Conservation (phyloP, 1,284 basidiomycete species). For the Omphalotus olearius region DNA sequence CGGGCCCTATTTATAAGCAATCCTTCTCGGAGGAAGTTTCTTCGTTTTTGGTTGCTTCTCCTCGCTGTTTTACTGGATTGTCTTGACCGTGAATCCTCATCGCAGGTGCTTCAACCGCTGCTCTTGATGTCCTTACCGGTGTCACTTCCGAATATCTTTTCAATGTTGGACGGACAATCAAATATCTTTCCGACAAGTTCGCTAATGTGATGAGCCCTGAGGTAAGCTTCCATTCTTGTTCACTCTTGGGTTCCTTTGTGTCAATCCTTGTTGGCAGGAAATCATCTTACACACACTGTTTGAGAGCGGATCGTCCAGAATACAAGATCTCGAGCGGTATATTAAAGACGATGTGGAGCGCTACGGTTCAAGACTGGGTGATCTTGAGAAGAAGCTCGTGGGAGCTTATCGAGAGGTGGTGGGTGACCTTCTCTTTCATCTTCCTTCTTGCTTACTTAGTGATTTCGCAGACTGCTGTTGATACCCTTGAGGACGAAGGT, state of each 20-base stretch:
- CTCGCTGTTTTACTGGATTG: slow-evolving; percentile 9
- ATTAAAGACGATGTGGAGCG: slow-evolving; percentile 87
- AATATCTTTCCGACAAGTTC: slow-evolving; percentile 81
- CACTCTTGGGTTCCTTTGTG: slow-evolving; percentile 3
- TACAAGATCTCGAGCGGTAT: slow-evolving; percentile 81
- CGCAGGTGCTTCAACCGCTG: slow-evolving; percentile 58
- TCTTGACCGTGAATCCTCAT: neutral
- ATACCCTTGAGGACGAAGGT: slow-evolving; percentile 72
- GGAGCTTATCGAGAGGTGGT: slow-evolving; percentile 80
- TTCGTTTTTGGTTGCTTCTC: neutral
- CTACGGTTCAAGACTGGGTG: slow-evolving; percentile 72
- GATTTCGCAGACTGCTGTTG: slow-evolving; percentile 46
- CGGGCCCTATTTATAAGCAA: neutral
- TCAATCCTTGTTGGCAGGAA: slow-evolving; percentile 53
- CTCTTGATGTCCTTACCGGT: slow-evolving; percentile 79
- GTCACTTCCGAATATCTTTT: slow-evolving; percentile 80
- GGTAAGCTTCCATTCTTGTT: slow-evolving; percentile 38
- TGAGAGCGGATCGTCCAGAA: slow-evolving; percentile 76
- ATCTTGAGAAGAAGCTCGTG: slow-evolving; percentile 83
- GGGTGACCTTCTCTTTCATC: slow-evolving; percentile 24
- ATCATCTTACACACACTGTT: slow-evolving; percentile 88
- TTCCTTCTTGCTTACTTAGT: neutral
- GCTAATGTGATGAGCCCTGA: slow-evolving; percentile 76
- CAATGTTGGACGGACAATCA: slow-evolving; percentile 85
- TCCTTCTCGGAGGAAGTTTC: neutral